Conservation (phyloP, 2,329 filamentous ascomycete genomes). For the Alternaria gaisen region DNA sequence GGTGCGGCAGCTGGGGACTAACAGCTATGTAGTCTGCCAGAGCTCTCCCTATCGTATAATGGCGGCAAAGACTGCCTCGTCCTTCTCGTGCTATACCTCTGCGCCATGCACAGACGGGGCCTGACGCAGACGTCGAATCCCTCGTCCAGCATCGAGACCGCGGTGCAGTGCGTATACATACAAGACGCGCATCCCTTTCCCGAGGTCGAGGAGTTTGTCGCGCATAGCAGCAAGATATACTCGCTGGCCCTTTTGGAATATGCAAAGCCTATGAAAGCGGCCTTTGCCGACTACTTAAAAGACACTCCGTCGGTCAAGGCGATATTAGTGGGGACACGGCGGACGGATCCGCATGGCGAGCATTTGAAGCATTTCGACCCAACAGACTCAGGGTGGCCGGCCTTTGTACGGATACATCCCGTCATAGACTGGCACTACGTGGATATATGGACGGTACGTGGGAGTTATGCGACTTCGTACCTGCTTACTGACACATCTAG, state of each 20-base stretch:
- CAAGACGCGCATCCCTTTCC: slow-evolving; percentile 83
- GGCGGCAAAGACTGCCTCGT: slow-evolving; percentile 98
- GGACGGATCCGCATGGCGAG: slow-evolving; percentile 91
- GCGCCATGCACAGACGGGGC: slow-evolving; percentile 59
- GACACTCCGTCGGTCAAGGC: slow-evolving; percentile 73
- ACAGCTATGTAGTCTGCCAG: slow-evolving; percentile 66
- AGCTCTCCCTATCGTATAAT: slow-evolving; percentile 93
- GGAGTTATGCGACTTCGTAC: neutral
- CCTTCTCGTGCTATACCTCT: slow-evolving; percentile 85
- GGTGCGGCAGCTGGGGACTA: slow-evolving; percentile 23
- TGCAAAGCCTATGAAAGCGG: slow-evolving; percentile 79
- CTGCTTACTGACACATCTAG: slow-evolving; percentile 53
- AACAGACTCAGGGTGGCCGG: slow-evolving; percentile 89
- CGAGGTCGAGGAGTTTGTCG: slow-evolving; percentile 87
- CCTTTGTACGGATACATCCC: slow-evolving; percentile 91
- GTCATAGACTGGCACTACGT: slow-evolving; percentile 98
- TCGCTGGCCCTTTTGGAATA: slow-evolving; percentile 80
- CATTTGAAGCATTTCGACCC: slow-evolving; percentile 81
- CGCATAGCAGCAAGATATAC: slow-evolving; percentile 70
- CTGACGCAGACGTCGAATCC: slow-evolving; percentile 34
- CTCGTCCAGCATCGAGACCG: slow-evolving; percentile 41
- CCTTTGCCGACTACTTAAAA: slow-evolving; percentile 78
- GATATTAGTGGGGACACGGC: slow-evolving; percentile 85
- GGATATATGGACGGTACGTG: slow-evolving; percentile 89
- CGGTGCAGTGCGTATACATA: slow-evolving; percentile 86